phyloP scores from a whole-genome alignment of 148 eudicot species.

The Cornus kousa region DNA sequence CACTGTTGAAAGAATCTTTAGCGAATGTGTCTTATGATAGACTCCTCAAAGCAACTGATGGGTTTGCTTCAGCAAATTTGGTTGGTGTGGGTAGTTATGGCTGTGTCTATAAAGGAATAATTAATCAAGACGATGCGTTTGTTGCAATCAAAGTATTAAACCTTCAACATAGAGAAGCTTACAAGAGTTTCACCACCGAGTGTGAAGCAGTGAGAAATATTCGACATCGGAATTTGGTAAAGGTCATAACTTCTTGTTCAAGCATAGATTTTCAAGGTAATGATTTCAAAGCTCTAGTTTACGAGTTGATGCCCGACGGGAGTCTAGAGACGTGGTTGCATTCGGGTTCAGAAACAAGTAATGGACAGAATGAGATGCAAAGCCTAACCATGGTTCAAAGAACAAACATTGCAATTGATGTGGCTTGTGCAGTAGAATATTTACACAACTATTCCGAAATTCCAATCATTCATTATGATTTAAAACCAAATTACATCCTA shows the following conservation, averaged over 20 bases:
- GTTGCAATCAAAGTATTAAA: not conserved
- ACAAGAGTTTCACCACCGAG: not conserved
- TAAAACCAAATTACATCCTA: not conserved
- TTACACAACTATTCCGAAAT: not conserved
- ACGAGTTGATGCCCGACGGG: conserved; percentile 5
- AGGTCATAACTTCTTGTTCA: not conserved
- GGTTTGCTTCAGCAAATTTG: not conserved
- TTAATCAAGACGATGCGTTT: not conserved
- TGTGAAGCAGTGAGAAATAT: conserved; percentile 2
- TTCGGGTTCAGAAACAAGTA: not conserved
- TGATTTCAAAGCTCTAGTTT: conserved; percentile 2
- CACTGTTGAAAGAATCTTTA: not conserved
- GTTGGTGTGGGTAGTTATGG: conserved; percentile 1
- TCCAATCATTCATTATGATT: conserved; percentile 1
- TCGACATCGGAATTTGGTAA: not conserved
- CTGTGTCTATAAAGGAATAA: not conserved
- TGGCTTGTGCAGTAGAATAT: not conserved
- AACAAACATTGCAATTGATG: not conserved
- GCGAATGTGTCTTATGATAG: not conserved
- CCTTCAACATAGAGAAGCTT: not conserved
- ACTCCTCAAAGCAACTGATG: not conserved
- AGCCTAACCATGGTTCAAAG: not conserved
- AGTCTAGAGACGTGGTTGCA: not conserved
- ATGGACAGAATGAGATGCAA: not conserved
- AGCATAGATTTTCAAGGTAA: not conserved